These are phyloP conservation scores for Hirsutella minnesotensis DNA, from an alignment of 2,329 filamentous ascomycete genomes.

Conservation along the genomic window DNA sequence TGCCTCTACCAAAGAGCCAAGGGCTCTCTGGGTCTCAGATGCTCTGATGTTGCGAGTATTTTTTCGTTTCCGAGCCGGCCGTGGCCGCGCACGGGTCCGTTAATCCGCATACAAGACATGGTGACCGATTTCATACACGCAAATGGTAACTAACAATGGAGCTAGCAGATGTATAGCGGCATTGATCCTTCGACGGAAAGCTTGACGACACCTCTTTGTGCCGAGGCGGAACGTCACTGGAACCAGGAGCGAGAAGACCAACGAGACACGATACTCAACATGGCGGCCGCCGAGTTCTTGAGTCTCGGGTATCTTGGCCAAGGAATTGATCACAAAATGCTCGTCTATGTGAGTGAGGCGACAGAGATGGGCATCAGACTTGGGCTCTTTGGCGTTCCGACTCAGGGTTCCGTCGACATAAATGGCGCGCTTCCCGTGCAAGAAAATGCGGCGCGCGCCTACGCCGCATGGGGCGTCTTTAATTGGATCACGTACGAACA, in stretches of 20 bases:
- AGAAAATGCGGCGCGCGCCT: conserved; percentile 3
- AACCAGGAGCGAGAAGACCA: conserved; percentile 8
- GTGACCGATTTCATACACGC: too few relatives aligned
- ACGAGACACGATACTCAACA: conserved; percentile 11
- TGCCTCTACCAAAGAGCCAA: background rate
- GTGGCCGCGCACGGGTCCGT: background rate
- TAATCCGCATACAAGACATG: background rate
- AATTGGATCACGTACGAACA: conserved; percentile 21
- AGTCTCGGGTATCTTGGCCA: conserved; percentile 18
- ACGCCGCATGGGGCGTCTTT: conserved; percentile 14
- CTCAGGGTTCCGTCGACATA: background rate
- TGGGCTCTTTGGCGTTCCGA: conserved; percentile 11
- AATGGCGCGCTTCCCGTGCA: conserved; percentile 5
- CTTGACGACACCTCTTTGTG: conserved; percentile 10
- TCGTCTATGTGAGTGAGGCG: conserved; percentile 13
- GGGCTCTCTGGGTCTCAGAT: background rate
- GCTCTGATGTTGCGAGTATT: background rate
- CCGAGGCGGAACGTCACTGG: conserved; percentile 16
- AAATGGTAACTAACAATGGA: background rate
- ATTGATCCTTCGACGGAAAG: conserved; percentile 13
- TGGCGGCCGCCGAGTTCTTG: conserved; percentile 18
- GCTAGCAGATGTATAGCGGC: conserved; percentile 22
- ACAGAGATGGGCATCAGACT: conserved; percentile 15
- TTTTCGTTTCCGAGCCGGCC: background rate
- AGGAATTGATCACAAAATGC: conserved; percentile 16